Evolutionary conservation across 1,284 basidiomycete genomes (phyloP).

Genomic region (Thecaphora thlaspeos): DNA sequence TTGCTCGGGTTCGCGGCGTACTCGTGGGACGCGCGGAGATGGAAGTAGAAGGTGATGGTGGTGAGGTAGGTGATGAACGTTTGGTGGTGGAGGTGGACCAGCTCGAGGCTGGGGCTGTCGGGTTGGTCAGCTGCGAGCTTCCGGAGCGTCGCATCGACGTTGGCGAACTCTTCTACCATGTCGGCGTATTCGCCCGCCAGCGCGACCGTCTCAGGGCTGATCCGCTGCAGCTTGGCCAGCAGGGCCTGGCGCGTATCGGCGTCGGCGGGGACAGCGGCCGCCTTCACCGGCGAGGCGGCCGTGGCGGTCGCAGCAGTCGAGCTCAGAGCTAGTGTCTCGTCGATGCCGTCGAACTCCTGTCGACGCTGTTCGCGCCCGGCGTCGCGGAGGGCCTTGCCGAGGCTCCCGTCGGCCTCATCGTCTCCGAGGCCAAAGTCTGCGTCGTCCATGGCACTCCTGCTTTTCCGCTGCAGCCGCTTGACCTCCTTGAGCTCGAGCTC

Average conservation of each 20-base stretch:
- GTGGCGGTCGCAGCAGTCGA: not conserved
- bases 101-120: conserved; percentile 61
- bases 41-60: conserved; percentile 87
- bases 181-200: conserved; percentile 63
- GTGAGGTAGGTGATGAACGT: conserved; percentile 85
- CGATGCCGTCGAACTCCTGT: conserved; percentile 37
- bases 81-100: conserved; percentile 59
- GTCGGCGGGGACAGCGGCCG: conserved; percentile 10
- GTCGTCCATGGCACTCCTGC: conserved; percentile 70
- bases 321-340: conserved; percentile 1
- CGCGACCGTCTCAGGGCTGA: conserved; percentile 71
- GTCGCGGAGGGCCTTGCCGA: conserved; percentile 34
- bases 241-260: conserved; percentile 62
- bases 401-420: conserved; percentile 34
- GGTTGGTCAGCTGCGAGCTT: conserved; percentile 64
- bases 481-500: conserved; percentile 85
- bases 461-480: conserved; percentile 73
- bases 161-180: conserved; percentile 63
- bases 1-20: conserved; percentile 32
- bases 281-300: not conserved
- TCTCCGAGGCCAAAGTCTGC: conserved; percentile 84
- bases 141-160: conserved; percentile 64
- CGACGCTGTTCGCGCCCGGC: conserved; percentile 41
- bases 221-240: conserved; percentile 73
- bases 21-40: conserved; percentile 67